Evolutionary conservation across 2,329 filamentous ascomycete genomes (phyloP).

Genomic region (Alternaria atra): DNA sequence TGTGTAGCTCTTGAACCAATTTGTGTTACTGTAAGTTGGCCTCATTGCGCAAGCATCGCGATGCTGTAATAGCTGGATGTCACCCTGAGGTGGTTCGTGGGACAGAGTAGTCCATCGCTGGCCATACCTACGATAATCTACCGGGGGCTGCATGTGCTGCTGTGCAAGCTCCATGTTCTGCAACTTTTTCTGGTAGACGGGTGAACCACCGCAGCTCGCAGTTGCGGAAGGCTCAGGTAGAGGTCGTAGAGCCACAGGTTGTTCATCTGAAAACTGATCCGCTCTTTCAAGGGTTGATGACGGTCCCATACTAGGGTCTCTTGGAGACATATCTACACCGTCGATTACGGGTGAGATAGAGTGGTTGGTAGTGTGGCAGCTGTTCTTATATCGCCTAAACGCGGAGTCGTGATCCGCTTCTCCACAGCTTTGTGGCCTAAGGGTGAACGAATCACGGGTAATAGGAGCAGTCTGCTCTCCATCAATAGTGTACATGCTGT

Average conservation of each 20-base stretch:
- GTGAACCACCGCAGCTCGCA: not conserved
- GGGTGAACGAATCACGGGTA: not conserved
- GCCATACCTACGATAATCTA: not conserved
- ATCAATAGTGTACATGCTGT: not conserved
- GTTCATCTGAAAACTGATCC: not conserved
- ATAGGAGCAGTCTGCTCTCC: not conserved
- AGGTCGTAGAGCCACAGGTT: not conserved
- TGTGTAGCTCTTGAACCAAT: constrained; percentile 3
- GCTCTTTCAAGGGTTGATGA: not conserved
- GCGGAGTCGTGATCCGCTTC: not conserved
- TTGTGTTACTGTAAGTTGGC: constrained; percentile 4
- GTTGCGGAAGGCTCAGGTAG: not conserved
- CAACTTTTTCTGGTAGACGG: not conserved
- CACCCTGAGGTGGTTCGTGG: constrained; percentile 17
- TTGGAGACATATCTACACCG: not conserved
- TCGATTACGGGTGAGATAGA: not conserved
- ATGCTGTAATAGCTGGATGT: constrained; percentile 26
- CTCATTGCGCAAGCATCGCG: constrained; percentile 29
- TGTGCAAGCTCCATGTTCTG: not conserved
- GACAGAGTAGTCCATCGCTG: constrained; percentile 21
- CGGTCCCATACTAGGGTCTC: not conserved
- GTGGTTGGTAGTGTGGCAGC: not conserved
- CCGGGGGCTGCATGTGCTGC: not conserved
- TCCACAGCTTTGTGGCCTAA: not conserved
- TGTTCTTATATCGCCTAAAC: not conserved